phyloP scores from a whole-genome alignment of 2,329 filamentous ascomycete genomes.

The Scleromitrula shiraiana region DNA sequence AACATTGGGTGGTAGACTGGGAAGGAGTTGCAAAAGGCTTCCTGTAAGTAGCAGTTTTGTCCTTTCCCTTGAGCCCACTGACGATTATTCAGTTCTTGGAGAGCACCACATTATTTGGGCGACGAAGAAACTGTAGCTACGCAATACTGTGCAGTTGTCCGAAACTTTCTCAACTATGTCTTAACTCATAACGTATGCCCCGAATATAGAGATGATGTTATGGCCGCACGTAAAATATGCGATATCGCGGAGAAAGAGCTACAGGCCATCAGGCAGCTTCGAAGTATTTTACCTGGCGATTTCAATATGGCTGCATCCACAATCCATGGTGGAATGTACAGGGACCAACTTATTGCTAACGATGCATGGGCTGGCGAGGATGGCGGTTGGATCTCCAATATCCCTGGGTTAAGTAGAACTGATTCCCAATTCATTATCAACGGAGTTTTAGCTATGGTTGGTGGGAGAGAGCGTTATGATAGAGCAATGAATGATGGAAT shows the following conservation, averaged over 20 bases:
- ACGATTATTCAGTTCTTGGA: conserved; percentile 39
- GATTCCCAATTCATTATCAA: conserved; percentile 38
- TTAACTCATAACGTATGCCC: conserved; percentile 78
- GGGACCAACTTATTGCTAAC: conserved; percentile 12
- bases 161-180: conserved; percentile 85
- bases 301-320: conserved; percentile 73
- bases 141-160: conserved; percentile 59
- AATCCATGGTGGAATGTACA: conserved; percentile 49
- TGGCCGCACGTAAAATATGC: conserved; percentile 58
- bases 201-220: conserved; percentile 64
- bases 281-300: conserved; percentile 55
- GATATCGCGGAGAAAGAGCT: conserved; percentile 60
- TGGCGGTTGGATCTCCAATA: background rate
- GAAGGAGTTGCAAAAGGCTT: conserved; percentile 68
- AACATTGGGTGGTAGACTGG: conserved; percentile 76
- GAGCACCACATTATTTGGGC: conserved; percentile 47
- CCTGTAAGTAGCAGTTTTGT: conserved; percentile 45
- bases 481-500: conserved; percentile 30
- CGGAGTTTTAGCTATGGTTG: conserved; percentile 36
- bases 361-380: conserved; percentile 15
- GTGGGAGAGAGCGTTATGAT: conserved; percentile 28
- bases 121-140: conserved; percentile 47
- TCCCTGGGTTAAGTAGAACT: conserved; percentile 26
- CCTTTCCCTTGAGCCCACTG: conserved; percentile 6
- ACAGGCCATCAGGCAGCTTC: conserved; percentile 45